These are phyloP conservation scores for Yamadazyma trypodendri DNA, from an alignment of 1,139 yeast genomes.

Conservation along the genomic window DNA sequence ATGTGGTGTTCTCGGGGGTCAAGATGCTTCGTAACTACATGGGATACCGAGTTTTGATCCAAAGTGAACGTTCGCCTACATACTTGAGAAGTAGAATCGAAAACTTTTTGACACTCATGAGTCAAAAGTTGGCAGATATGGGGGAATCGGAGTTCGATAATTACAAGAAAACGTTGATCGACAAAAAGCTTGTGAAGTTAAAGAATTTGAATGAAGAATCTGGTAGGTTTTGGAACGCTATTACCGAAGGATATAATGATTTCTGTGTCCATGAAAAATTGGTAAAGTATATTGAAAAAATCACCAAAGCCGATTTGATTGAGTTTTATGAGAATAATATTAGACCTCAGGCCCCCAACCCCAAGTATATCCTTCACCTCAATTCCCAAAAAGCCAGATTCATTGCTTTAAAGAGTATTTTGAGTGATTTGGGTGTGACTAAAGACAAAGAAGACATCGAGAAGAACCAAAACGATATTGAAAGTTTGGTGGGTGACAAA, in stretches of 20 bases:
- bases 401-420: conserved; percentile 21
- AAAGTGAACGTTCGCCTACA: conserved; percentile 75
- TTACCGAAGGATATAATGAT: conserved; percentile 76
- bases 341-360: conserved; percentile 32
- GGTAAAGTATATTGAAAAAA: conserved; percentile 51
- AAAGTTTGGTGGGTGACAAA: conserved; percentile 14
- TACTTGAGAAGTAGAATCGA: conserved; percentile 79
- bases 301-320: conserved; percentile 59
- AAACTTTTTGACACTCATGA: conserved; percentile 49
- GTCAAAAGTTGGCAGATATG: conserved; percentile 37
- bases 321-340: conserved; percentile 49
- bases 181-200: conserved; percentile 65
- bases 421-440: conserved; percentile 17
- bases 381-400: conserved; percentile 52
- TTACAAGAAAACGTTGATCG: conserved; percentile 66
- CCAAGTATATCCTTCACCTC: conserved; percentile 64
- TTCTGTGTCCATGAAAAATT: conserved; percentile 59
- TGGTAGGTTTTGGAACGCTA: conserved; percentile 60
- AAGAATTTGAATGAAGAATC: conserved; percentile 81
- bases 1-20: conserved; percentile 80
- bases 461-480: conserved; percentile 18
- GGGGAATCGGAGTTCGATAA: conserved; percentile 62
- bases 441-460: conserved; percentile 23
- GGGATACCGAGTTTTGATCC: conserved; percentile 79
- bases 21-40: conserved; percentile 69